Evolutionary conservation across 441 rosid species (phyloP).

Genomic region (Arabidopsis lyrata): DNA sequence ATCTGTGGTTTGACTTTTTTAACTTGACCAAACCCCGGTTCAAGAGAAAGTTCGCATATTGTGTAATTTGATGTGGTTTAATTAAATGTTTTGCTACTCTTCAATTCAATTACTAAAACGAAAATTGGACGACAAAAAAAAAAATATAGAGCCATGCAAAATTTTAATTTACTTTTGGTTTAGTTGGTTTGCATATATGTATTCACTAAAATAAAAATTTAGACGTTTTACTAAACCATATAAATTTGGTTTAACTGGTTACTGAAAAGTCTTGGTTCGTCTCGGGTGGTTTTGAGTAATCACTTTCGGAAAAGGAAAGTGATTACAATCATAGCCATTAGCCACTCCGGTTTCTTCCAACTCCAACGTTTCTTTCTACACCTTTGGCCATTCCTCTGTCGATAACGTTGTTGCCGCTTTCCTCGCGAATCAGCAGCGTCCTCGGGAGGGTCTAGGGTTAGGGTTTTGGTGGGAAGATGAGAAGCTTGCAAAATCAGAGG

Average conservation of each 20-base stretch:
- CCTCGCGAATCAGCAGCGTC: constrained; percentile 11
- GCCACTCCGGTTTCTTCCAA: constrained; percentile 37
- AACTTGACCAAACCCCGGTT: background rate
- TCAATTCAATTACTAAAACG: background rate
- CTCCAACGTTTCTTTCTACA: constrained; percentile 28
- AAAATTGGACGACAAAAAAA: too few species aligned
- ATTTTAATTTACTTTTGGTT: background rate
- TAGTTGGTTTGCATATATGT: background rate
- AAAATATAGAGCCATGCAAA: background rate
- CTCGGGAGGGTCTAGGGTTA: background rate
- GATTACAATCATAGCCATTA: too few species aligned
- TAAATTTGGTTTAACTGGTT: background rate
- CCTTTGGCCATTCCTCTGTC: constrained; percentile 41
- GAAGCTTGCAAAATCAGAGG: background rate
- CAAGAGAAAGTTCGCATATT: background rate
- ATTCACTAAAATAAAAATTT: too few species aligned
- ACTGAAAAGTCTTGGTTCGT: constrained; percentile 6
- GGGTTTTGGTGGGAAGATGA: constrained; percentile 37
- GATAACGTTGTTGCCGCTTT: constrained; percentile 35
- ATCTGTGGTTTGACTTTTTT: too few species aligned
- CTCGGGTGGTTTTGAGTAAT: background rate
- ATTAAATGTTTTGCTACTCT: background rate
- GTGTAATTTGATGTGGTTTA: background rate
- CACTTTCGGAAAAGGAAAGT: constrained; percentile 3
- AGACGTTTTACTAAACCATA: background rate